Evolutionary conservation across 2,329 filamentous ascomycete species (phyloP), one percentile per base, ranked within the genome.

Genomic region (Colletotrichum coccodes): DNA sequence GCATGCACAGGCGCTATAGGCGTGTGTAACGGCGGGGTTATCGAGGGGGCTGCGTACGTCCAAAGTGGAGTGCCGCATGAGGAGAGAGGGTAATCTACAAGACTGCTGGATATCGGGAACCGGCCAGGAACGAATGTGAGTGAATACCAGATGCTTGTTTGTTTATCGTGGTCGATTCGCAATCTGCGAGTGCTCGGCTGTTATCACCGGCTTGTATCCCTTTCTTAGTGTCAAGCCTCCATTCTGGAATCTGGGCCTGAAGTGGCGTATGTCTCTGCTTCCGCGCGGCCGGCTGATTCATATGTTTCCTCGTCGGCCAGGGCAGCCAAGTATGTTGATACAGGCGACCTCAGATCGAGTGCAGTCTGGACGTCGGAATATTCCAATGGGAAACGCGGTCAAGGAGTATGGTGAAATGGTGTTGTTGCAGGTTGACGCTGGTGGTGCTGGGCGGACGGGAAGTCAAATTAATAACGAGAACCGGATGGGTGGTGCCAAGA

Each of bases 311-410:
- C 34, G 40, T 56, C 28, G 40, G 56, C 54, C 53, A 14, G 40
- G 60, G 21, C 26, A 36, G 38, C 42, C 32, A 64, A 57, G n/a
- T 23, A 56, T 50, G 49, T 54, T 49, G 30, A 46, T 42, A 26
- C 14, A 53, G 21, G 16, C 60, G 16, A 54, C 26, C 26, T 40
- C 36, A 36, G 36, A 36, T 23, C 21, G 63, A 49, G 38, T 49
- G 57, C 63, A 56, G 42, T n/a, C 16, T 38, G 21, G 18, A 56
- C 47, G 61, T 68, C 65, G 54, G 61, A 68, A 65, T 52, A 40
- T 60, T 12, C 44, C 52, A 59, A 68, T 68, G 34, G 42, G 26
- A 28, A 46, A 50, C 49, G 34, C 34, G 40, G 49, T 21, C n/a
- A 32, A 34, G 11, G n/a, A n/a, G n/a, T n/a, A n/a, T n/a, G n/a